These are phyloP conservation scores for Macrophomina pseudophaseolina DNA, from an alignment of 2,329 filamentous ascomycete species.

Conservation along the genomic window DNA sequence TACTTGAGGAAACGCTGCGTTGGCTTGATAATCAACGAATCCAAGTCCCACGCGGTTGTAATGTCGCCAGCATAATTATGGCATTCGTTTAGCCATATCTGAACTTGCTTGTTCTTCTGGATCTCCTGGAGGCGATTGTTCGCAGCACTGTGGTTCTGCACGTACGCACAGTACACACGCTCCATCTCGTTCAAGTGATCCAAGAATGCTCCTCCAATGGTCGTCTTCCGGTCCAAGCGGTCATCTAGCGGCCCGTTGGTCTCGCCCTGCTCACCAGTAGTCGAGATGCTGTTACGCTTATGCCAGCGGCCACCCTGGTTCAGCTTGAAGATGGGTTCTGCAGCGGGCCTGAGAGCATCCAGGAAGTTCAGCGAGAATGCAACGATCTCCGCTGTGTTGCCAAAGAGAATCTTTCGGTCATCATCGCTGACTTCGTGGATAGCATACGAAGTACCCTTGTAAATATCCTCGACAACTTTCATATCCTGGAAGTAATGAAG, in stretches of 20 bases:
- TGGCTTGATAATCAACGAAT: constrained; percentile 95
- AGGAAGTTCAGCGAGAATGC: constrained; percentile 83
- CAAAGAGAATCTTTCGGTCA: constrained; percentile 88
- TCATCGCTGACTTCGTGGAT: constrained; percentile 79
- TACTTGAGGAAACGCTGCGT: constrained; percentile 96
- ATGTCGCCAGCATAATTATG: constrained; percentile 90
- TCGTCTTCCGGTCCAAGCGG: constrained; percentile 57
- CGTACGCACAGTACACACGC: constrained; percentile 67
- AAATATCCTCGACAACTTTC: constrained; percentile 97
- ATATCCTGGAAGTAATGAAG: constrained; percentile 90
- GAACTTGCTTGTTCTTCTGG: constrained; percentile 58
- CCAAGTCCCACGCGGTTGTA: constrained; percentile 91
- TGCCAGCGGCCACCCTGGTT: constrained; percentile 58
- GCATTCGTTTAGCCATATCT: constrained; percentile 90
- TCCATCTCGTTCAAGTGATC: constrained; percentile 64
- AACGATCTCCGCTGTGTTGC: constrained; percentile 90
- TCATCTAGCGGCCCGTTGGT: constrained; percentile 34
- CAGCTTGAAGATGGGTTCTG: constrained; percentile 72
- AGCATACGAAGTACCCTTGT: constrained; percentile 87
- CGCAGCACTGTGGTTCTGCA: constrained; percentile 68
- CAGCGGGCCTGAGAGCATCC: constrained; percentile 78
- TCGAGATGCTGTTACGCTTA: constrained; percentile 56
- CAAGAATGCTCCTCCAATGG: constrained; percentile 64
- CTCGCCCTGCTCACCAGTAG: constrained; percentile 41
- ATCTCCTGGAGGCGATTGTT: constrained; percentile 64